phyloP scores from a whole-genome alignment of 768 basidiomycete genomes.

The Mrakia gelida region DNA sequence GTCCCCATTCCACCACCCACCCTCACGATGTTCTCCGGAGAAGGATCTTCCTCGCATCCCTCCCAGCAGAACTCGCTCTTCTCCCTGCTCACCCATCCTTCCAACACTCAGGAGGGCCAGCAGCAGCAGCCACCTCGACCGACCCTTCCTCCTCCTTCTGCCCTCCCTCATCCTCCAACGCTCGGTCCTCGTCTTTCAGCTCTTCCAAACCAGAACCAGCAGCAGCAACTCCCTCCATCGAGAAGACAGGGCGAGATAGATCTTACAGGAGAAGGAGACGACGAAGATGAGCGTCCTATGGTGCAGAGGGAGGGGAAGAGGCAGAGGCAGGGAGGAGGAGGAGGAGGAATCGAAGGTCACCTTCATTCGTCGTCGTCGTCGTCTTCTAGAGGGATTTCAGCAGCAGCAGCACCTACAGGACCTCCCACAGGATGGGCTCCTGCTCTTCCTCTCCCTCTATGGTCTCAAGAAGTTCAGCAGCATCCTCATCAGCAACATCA shows the following conservation, averaged over 20 bases:
- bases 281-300: not conserved
- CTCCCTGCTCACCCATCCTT: slow-evolving; percentile 2
- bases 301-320: not conserved
- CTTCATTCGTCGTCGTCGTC: not conserved
- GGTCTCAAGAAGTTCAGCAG: not conserved
- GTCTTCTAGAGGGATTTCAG: not conserved
- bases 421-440: not conserved
- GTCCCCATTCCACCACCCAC: not conserved
- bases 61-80: slow-evolving; percentile 7
- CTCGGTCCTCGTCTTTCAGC: slow-evolving; percentile 1
- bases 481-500: not conserved
- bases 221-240: not conserved
- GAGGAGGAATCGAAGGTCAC: not conserved
- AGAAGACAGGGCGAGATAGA: not conserved
- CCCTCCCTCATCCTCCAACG: not conserved
- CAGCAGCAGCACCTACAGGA: not conserved
- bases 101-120: not conserved
- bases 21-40: not conserved
- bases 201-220: not conserved
- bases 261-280: not conserved
- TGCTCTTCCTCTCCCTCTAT: not conserved
- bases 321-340: not conserved
- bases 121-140: not conserved
- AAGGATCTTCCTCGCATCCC: not conserved
- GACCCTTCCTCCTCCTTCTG: not conserved